Evolutionary conservation across 176 grass and related monocot species (phyloP).

Genomic region (Echinochloa phyllopogon): DNA sequence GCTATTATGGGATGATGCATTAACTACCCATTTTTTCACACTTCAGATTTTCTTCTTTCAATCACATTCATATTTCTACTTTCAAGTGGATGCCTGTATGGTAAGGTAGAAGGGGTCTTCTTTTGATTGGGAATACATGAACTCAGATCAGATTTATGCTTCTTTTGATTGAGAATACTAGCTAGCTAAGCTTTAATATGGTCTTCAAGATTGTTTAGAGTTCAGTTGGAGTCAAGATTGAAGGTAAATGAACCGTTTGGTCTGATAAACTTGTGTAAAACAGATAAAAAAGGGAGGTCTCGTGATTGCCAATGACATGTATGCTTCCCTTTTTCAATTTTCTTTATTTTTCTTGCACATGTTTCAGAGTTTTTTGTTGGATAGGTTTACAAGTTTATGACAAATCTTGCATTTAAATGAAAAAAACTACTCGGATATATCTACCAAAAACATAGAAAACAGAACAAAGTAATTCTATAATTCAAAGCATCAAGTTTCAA

Average conservation of each 20-base stretch:
- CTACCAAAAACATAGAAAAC: background rate
- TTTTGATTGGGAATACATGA: background rate
- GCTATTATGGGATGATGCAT: background rate
- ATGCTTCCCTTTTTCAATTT: too few species aligned
- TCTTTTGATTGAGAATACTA: too few species aligned
- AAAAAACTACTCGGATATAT: background rate
- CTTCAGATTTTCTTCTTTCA: background rate
- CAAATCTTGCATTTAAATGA: background rate
- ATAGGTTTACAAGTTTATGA: background rate
- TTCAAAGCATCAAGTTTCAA: background rate
- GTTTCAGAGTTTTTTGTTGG: background rate
- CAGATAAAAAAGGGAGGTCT: background rate
- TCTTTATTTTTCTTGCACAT: background rate
- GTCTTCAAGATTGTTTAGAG: constrained; percentile 13
- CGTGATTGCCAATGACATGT: background rate
- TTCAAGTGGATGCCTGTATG: background rate
- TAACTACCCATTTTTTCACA: background rate
- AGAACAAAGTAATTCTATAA: background rate
- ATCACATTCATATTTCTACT: background rate
- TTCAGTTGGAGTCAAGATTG: background rate
- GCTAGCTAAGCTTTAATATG: constrained; percentile 22
- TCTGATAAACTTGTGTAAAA: background rate
- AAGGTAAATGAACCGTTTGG: background rate
- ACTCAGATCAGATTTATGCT: background rate
- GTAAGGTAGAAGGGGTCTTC: background rate